Base-by-base conservation (phyloP, 306 rosid genomes). In the Cicer arietinum region DNA sequence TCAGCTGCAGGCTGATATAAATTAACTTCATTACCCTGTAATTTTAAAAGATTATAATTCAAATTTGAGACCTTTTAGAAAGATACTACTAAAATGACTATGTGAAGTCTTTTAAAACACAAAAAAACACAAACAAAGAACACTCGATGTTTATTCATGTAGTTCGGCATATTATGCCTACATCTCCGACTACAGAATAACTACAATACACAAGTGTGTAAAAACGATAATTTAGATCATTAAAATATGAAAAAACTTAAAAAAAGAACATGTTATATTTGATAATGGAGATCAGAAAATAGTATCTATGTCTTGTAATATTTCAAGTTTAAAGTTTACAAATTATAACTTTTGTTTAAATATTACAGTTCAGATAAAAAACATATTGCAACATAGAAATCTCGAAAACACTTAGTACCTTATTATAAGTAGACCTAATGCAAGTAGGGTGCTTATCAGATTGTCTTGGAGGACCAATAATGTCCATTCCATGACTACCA, bases 401-500 rank as follows among this genome's bases (percentile, higher is more conserved):
- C 76, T 57, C 25, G 58, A 52, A 62, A 22, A 56, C 16, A 14
- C 16, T 14, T 6, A 25, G 80, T 83, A 95, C 98, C 86, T 86
- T 83, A 75, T 76, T 80, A 83, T 87, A 82, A 48, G 84, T 77
- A 40, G 84, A 75, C 37, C 69, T 82, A 51, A 77, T 63, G 77
- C 89, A 59, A 16, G 84, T 80, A 60, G 83, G 77, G 40, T 76
- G 85, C 80, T 80, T 69, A 74, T 82, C 90, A 30, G 85, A 80
- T 68, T 87, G 86, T 80, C 81, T 80, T 22, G 69, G 81, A 73
- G 97, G 97, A 50, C 88, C 82, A 76, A 88, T 86, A 58, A 94
- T 94, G 86, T 94, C 98, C 98, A 94, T 94, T 56, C 98, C 97
- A 84, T 94, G 98, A 78, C 98, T 94, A 65, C 98, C 98, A 71